Conservation (phyloP, 352 stramenopile species). For the Phytophthora gonapodyides region DNA sequence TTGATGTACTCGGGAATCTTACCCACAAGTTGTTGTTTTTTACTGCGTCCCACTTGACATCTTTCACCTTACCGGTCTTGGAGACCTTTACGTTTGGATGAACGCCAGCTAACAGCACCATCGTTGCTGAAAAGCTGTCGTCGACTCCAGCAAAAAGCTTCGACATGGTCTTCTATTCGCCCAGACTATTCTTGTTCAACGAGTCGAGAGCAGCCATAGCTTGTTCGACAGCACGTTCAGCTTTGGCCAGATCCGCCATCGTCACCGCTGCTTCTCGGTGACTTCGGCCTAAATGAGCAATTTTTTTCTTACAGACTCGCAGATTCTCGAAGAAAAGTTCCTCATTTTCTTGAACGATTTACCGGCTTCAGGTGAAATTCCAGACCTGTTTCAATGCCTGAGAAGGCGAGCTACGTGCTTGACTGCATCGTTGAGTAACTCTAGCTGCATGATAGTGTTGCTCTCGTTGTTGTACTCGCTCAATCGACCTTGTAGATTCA, state of each 20-base stretch:
- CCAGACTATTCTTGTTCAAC: slow-evolving; percentile 96
- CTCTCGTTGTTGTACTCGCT: slow-evolving; percentile 96
- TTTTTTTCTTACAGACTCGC: too few relatives aligned
- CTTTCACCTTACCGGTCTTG: slow-evolving; percentile 96
- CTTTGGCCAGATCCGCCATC: slow-evolving; percentile 92
- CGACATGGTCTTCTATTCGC: slow-evolving; percentile 97
- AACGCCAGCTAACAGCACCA: slow-evolving; percentile 94
- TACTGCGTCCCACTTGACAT: slow-evolving; percentile 94
- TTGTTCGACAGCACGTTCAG: slow-evolving; percentile 93
- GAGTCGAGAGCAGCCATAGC: slow-evolving; percentile 96
- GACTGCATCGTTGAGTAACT: slow-evolving; percentile 97
- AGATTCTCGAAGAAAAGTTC: too few relatives aligned
- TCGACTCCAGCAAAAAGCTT: slow-evolving; percentile 95
- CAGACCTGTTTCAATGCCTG: too few relatives aligned
- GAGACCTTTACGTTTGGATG: slow-evolving; percentile 93
- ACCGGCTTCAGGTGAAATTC: too few relatives aligned
- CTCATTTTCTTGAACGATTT: too few relatives aligned
- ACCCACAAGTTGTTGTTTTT: slow-evolving; percentile 93
- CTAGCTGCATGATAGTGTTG: slow-evolving; percentile 96
- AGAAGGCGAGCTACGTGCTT: slow-evolving; percentile 96
- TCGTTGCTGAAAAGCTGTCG: slow-evolving; percentile 94
- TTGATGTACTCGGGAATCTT: slow-evolving; percentile 97
- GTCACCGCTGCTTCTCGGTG: slow-evolving; percentile 91
- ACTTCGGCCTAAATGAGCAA: slow-evolving; percentile 96
- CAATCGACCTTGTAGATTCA: slow-evolving; percentile 90